Conservation (phyloP, 2,329 filamentous ascomycete genomes). For the Arthrinium phaeospermum region DNA sequence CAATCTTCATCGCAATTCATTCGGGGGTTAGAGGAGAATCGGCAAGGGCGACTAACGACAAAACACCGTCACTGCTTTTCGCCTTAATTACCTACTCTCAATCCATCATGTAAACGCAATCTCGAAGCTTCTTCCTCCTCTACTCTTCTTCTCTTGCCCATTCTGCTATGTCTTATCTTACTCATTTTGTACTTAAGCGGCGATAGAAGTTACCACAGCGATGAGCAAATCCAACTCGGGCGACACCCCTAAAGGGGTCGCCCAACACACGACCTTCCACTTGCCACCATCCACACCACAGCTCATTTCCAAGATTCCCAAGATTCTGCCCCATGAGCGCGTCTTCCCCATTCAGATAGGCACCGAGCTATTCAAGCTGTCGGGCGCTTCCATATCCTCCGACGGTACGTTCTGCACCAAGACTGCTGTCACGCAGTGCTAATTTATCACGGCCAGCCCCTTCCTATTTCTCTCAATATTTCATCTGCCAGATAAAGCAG, state of each 20-base stretch:
- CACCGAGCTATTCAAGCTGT: slow-evolving; percentile 73
- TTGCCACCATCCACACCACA: slow-evolving; percentile 40
- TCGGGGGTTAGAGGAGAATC: not conserved
- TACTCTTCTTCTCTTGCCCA: not conserved
- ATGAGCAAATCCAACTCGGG: slow-evolving; percentile 38
- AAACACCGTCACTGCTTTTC: not conserved
- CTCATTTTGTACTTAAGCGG: not conserved
- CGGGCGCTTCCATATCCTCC: slow-evolving; percentile 74
- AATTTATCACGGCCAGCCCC: slow-evolving; percentile 65
- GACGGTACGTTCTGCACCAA: slow-evolving; percentile 60
- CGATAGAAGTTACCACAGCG: slow-evolving; percentile 27
- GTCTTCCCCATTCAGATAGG: slow-evolving; percentile 80
- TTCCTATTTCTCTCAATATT: slow-evolving; percentile 96
- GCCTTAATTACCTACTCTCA: not conserved
- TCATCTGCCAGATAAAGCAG: slow-evolving; percentile 77
- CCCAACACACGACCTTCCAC: slow-evolving; percentile 32
- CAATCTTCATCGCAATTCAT: not conserved
- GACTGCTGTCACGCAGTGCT: slow-evolving; percentile 4
- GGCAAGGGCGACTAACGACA: not conserved
- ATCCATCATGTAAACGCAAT: not conserved
- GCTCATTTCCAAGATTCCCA: slow-evolving; percentile 55
- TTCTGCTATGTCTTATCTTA: slow-evolving; percentile 12
- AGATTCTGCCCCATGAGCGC: slow-evolving; percentile 70
- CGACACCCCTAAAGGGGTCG: slow-evolving; percentile 34
- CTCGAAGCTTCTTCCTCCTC: not conserved